Evolutionary conservation across 306 rosid genomes (phyloP), one percentile per base, ranked within the genome.

Genomic region (Ochetophila trinervis): DNA sequence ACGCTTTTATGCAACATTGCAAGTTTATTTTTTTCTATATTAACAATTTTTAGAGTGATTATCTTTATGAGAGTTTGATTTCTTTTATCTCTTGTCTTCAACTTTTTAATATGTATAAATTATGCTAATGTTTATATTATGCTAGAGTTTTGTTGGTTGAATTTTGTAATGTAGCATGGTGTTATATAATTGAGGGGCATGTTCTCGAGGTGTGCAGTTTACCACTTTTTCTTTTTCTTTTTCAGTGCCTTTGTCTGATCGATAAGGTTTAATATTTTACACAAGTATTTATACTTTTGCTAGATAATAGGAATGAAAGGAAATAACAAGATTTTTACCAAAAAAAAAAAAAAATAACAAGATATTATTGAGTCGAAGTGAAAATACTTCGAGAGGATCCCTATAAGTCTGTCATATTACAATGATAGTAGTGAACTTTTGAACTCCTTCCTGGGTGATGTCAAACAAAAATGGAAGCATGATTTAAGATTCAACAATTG

Each of bases 201-300:
- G 50, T 89, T 91, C 79, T 65, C 85, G 19, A 87, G 96, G 96
- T 91, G 73, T 71, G 76, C 51, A 58, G 49, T 44, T 60, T 36
- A 27, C 62, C 21, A 18, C 34, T 36, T 17, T 37, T 74, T 65
- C n/a, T n/a, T 32, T n/a, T n/a, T n/a, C n/a, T n/a, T n/a, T n/a
- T 53, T 11, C 5, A 54, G 6, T 54, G 6, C 23, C 24, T 13
- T 45, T 37, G 2, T 35, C 18, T 18, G 35, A 6, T 18, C 12
- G 12, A 8, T 40, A 40, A n/a, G 45, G 3, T 40, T 40, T 19
- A 9, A 15, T 19, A 14, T 18, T 51, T 23, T 24, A 14, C 9
- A 48, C 15, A 30, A 6, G 64, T 18, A 21, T 2, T n/a, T n/a
- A n/a, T n/a, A 27, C 3, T 27, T 27, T 27, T 27, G 32, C 2